phyloP scores from a whole-genome alignment of 2,329 filamentous ascomycete species.

The Talaromyces rugulosus region DNA sequence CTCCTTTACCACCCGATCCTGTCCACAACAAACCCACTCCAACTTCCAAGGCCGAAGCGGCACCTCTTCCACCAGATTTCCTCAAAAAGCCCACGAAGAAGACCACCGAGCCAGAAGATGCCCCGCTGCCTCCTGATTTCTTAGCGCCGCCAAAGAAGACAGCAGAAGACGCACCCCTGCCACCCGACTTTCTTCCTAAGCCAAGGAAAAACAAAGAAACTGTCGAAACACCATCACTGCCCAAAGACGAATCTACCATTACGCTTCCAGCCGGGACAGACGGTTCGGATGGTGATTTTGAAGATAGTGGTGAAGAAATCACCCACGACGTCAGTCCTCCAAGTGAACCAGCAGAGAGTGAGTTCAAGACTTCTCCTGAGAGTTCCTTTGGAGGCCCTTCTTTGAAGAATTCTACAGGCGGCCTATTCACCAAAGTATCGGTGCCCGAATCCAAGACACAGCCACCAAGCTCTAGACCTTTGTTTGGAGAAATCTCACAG shows the following conservation, averaged over 20 bases:
- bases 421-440: constrained; percentile 36
- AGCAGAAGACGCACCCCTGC: constrained; percentile 21
- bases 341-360: constrained; percentile 24
- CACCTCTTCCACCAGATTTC: constrained; percentile 24
- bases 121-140: constrained; percentile 19
- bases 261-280: constrained; percentile 34
- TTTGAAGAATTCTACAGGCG: constrained; percentile 34
- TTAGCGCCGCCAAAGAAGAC: constrained; percentile 14
- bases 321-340: constrained; percentile 34
- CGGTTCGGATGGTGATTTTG: constrained; percentile 38
- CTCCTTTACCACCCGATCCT: constrained; percentile 31
- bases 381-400: constrained; percentile 40
- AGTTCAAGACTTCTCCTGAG: constrained; percentile 38
- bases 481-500: constrained; percentile 45
- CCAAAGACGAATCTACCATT: constrained; percentile 24
- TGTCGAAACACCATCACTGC: constrained; percentile 17
- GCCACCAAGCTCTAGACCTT: constrained; percentile 22
- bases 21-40: background rate
- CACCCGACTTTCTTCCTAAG: constrained; percentile 19
- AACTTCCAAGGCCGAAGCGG: constrained; percentile 16
- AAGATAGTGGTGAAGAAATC: constrained; percentile 45
- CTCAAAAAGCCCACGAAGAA: constrained; percentile 7
- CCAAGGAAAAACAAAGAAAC: constrained; percentile 12
- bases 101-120: constrained; percentile 13
- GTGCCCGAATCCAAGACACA: constrained; percentile 25